Evolutionary conservation across 495 filamentous ascomycete genomes (phyloP).

Genomic region (Lindgomyces ingoldianus): DNA sequence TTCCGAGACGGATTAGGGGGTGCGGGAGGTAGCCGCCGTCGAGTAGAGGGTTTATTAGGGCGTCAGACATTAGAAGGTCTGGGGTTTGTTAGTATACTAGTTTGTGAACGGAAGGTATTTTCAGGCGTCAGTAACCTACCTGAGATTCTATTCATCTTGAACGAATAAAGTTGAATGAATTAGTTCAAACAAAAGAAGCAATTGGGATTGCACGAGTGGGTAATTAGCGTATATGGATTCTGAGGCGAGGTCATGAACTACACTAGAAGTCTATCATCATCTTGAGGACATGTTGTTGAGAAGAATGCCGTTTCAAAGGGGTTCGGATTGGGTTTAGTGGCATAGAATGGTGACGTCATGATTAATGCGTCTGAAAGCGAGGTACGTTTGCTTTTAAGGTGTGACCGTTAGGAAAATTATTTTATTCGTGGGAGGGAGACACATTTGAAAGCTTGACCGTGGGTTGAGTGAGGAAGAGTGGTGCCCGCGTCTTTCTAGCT

Average conservation of each 20-base stretch:
- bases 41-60: conserved; percentile 44
- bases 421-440: too few relatives aligned
- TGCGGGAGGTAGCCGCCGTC: conserved; percentile 63
- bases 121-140: not conserved
- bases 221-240: too few relatives aligned
- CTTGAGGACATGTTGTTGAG: conserved; percentile 20
- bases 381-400: too few relatives aligned
- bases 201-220: too few relatives aligned
- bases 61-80: conserved; percentile 19
- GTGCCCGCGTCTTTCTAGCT: too few relatives aligned
- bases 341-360: conserved; percentile 13
- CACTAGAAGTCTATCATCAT: conserved; percentile 7
- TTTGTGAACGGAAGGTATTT: not conserved
- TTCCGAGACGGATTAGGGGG: conserved; percentile 57
- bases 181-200: not conserved
- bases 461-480: too few relatives aligned
- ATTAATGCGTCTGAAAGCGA: not conserved
- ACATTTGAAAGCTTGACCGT: too few relatives aligned
- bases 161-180: not conserved
- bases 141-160: conserved; percentile 26
- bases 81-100: conserved; percentile 1
- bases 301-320: not conserved
- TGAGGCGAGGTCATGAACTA: not conserved
- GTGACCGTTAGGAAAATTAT: too few relatives aligned
- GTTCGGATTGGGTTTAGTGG: not conserved